A percentile compares a stretch with the other conserved stretches of the same genome.
These are phyloP conservation scores for Leptographium galeiforme DNA, from an alignment of 2,329 filamentous ascomycete species.

Conservation along the genomic window DNA sequence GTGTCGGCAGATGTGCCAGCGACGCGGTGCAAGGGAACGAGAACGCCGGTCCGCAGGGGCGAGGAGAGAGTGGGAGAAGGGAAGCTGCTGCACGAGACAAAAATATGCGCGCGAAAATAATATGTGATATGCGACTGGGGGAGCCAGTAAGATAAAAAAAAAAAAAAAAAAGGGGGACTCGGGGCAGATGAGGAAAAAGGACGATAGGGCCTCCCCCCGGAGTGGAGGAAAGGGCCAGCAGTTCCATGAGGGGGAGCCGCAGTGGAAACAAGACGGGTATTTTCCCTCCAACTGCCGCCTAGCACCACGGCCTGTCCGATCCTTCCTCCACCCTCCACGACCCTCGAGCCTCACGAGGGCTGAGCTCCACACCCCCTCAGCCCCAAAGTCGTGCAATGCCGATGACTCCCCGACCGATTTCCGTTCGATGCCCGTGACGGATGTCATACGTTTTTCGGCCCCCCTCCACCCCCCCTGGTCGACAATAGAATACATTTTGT, in stretches of 20 bases:
- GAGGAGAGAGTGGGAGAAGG: not conserved
- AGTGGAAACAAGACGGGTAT: too few relatives aligned
- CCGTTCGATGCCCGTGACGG: not conserved
- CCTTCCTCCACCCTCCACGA: too few relatives aligned
- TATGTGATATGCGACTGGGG: too few relatives aligned
- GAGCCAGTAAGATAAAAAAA: not conserved
- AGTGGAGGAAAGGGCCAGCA: too few relatives aligned
- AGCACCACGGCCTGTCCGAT: too few relatives aligned
- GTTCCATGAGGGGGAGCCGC: too few relatives aligned
- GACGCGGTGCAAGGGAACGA: not conserved
- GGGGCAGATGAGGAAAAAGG: not conserved
- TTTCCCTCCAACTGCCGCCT: too few relatives aligned
- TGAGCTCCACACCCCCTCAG: not conserved
- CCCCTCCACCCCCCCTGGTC: too few relatives aligned
- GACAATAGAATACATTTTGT: too few relatives aligned
- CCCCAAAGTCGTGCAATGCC: not conserved
- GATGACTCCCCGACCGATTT: not conserved
- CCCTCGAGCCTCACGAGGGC: too few relatives aligned
- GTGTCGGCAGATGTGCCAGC: not conserved
- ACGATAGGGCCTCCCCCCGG: not conserved
- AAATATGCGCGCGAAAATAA: not conserved
- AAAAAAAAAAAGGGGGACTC: not conserved
- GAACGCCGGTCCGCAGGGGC: not conserved
- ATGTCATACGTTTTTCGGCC: not conserved
- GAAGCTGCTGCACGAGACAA: not conserved